Evolutionary conservation across 1,284 basidiomycete species (phyloP).

Genomic region (Chondrostereum purpureum): DNA sequence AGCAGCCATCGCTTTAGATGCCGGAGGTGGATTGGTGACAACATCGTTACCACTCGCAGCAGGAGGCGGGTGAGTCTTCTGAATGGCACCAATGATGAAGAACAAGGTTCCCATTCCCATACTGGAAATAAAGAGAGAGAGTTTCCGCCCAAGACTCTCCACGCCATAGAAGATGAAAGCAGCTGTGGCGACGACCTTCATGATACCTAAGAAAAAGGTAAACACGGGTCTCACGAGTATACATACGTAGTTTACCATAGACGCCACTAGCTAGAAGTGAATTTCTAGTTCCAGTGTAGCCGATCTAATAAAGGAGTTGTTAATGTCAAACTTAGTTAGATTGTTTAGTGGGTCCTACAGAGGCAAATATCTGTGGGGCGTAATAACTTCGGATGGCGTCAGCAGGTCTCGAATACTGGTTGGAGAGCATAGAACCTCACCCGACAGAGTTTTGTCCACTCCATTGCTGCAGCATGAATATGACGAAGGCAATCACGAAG

Average conservation of each 20-base stretch:
- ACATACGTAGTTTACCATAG: conserved; percentile 37
- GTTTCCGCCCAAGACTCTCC: conserved; percentile 55
- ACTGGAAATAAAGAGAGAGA: conserved; percentile 34
- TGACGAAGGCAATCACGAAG: conserved; percentile 57
- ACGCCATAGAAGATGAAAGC: conserved; percentile 32
- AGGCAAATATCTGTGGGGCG: conserved; percentile 47
- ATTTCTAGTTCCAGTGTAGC: conserved; percentile 45
- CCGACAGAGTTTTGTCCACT: conserved; percentile 59
- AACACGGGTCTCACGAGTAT: background rate
- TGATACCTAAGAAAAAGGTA: conserved; percentile 32
- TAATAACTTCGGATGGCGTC: conserved; percentile 46
- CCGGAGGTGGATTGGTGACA: conserved; percentile 26
- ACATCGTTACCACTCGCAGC: conserved; percentile 15
- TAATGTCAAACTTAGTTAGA: conserved; percentile 9
- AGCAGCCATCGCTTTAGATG: conserved; percentile 54
- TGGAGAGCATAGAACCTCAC: conserved; percentile 46
- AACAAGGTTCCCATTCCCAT: conserved; percentile 4
- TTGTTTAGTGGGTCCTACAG: conserved; percentile 24
- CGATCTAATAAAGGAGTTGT: too few species aligned
- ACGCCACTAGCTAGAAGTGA: conserved; percentile 65
- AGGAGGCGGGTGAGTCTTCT: conserved; percentile 26
- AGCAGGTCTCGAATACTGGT: too few species aligned
- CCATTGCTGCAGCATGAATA: conserved; percentile 62
- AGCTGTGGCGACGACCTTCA: conserved; percentile 53
- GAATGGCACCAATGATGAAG: conserved; percentile 4